These are phyloP conservation scores for Neoascochyta sp. DNA, from an alignment of 2,329 filamentous ascomycete species.

Conservation along the genomic window DNA sequence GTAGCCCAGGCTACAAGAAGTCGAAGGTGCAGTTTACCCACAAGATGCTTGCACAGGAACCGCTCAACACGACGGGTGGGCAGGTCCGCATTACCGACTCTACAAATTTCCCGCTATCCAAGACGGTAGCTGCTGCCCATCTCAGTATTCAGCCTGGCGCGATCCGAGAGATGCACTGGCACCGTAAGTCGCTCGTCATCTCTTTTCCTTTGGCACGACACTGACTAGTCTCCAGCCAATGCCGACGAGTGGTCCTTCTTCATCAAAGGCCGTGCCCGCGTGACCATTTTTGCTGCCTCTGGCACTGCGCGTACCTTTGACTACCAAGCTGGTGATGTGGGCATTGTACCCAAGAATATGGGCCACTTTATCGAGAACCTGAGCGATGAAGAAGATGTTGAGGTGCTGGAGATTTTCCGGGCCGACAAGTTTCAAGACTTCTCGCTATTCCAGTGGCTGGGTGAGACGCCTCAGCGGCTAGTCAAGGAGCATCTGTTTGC, in stretches of 20 bases:
- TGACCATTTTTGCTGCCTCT: constrained; percentile 70
- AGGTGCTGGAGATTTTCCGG: constrained; percentile 73
- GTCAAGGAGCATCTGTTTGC: constrained; percentile 65
- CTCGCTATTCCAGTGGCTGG: constrained; percentile 71
- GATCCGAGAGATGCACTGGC: constrained; percentile 79
- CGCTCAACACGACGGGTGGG: constrained; percentile 64
- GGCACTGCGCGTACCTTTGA: constrained; percentile 71
- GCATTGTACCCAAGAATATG: constrained; percentile 71
- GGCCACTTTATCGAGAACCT: constrained; percentile 81
- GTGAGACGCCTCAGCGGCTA: constrained; percentile 64
- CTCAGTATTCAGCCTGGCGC: constrained; percentile 68
- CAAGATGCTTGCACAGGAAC: constrained; percentile 66
- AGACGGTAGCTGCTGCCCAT: constrained; percentile 68
- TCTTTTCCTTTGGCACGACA: not conserved
- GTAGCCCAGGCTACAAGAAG: constrained; percentile 58
- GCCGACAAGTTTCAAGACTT: constrained; percentile 70
- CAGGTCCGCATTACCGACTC: constrained; percentile 71
- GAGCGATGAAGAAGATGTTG: constrained; percentile 66
- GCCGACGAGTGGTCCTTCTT: constrained; percentile 82
- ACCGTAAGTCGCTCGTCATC: constrained; percentile 42
- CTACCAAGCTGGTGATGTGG: constrained; percentile 70
- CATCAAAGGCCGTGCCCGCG: constrained; percentile 65
- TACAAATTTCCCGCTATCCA: constrained; percentile 70
- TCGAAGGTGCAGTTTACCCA: constrained; percentile 68
- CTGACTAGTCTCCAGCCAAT: constrained; percentile 37